Percentiles rank a stretch among this genome's conserved stretches.
These are phyloP conservation scores for Cyberlindnera mrakii DNA, from an alignment of 805 yeast species.

Conservation along the genomic window DNA sequence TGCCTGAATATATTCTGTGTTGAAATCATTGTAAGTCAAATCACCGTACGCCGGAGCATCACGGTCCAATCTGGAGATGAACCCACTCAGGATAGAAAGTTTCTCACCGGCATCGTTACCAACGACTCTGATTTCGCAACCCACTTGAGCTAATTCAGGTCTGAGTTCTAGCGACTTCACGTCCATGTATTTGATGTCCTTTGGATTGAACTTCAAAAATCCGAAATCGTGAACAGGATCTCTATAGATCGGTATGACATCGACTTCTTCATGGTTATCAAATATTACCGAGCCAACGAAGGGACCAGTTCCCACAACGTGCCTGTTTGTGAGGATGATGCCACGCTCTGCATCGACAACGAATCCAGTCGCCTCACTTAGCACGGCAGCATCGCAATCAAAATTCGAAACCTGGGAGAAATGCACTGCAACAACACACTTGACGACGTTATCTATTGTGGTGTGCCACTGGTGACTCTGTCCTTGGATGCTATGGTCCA, in stretches of 20 bases:
- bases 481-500: neutral
- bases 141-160: slow-evolving; percentile 86
- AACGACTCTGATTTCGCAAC: slow-evolving; percentile 87
- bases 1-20: slow-evolving; percentile 91
- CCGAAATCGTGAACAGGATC: slow-evolving; percentile 97
- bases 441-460: slow-evolving; percentile 76
- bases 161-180: slow-evolving; percentile 58
- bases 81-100: slow-evolving; percentile 81
- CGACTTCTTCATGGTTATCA: slow-evolving; percentile 91
- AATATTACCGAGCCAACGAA: slow-evolving; percentile 87
- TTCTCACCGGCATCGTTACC: slow-evolving; percentile 98
- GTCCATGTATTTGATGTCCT: slow-evolving; percentile 63
- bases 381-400: slow-evolving; percentile 77
- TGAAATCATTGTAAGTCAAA: slow-evolving; percentile 84
- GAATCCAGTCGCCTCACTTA: slow-evolving; percentile 92
- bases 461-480: slow-evolving; percentile 53
- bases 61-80: slow-evolving; percentile 72
- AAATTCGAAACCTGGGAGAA: slow-evolving; percentile 82
- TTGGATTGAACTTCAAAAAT: slow-evolving; percentile 72
- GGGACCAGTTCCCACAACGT: slow-evolving; percentile 95
- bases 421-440: slow-evolving; percentile 83
- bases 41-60: slow-evolving; percentile 93
- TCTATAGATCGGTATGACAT: slow-evolving; percentile 77
- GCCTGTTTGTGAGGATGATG: slow-evolving; percentile 84
- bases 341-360: slow-evolving; percentile 82